A percentile compares a stretch with the other conserved stretches of the same genome.
Evolutionary conservation across 768 basidiomycete genomes (phyloP).

Genomic region (Suillus paluster): DNA sequence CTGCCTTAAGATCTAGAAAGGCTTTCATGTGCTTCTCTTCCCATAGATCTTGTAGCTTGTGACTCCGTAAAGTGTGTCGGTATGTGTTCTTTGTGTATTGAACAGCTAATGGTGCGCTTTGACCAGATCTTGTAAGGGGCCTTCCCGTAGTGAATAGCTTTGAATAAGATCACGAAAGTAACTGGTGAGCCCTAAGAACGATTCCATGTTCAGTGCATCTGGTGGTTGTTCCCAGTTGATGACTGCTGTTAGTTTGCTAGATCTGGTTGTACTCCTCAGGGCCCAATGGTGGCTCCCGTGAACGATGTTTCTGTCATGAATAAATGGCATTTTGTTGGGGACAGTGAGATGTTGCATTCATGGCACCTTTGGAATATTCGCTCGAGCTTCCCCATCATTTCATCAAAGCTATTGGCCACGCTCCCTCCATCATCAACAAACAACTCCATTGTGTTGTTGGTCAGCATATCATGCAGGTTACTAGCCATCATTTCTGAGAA

Average conservation of each 20-base stretch:
- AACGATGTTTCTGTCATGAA: constrained; percentile 32
- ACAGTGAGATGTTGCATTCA: neutral
- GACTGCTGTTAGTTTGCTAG: constrained; percentile 42
- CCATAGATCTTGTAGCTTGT: constrained; percentile 20
- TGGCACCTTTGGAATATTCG: neutral
- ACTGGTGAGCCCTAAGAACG: constrained; percentile 41
- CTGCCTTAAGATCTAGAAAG: constrained; percentile 22
- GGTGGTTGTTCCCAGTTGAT: constrained; percentile 38
- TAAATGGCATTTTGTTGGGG: neutral
- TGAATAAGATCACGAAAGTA: constrained; percentile 40
- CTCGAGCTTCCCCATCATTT: constrained; percentile 13
- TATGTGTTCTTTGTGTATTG: constrained; percentile 28
- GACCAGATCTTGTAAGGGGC: constrained; percentile 37
- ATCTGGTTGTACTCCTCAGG: constrained; percentile 40
- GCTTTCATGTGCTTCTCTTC: constrained; percentile 22
- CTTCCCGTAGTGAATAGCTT: constrained; percentile 37
- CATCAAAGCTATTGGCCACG: constrained; percentile 37
- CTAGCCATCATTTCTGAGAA: constrained; percentile 10
- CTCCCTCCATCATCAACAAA: constrained; percentile 44
- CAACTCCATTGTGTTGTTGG: constrained; percentile 24
- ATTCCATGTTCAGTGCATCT: constrained; percentile 30
- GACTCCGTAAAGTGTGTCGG: constrained; percentile 22
- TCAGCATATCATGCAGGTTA: constrained; percentile 22
- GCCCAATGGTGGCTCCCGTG: constrained; percentile 38
- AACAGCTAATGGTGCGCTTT: constrained; percentile 22